Evolutionary conservation across 345 rosid species (phyloP).

Genomic region (Rhizophora apiculata): DNA sequence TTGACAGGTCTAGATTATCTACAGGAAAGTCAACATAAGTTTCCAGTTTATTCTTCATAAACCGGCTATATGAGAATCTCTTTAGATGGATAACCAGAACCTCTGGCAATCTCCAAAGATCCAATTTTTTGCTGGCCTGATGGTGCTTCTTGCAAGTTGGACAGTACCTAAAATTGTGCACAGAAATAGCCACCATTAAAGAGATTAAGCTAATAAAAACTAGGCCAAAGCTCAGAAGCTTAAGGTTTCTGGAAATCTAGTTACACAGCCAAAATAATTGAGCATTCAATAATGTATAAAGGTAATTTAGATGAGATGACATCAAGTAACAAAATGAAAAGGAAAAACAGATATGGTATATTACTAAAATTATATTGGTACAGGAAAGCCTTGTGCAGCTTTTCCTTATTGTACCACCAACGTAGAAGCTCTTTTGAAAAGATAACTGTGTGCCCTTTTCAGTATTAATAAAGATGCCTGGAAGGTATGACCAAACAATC

Average conservation of each 20-base stretch:
- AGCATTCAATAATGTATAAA: neutral
- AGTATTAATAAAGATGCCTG: neutral
- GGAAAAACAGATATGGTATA: too few species aligned
- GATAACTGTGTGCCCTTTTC: too few species aligned
- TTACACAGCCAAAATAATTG: neutral
- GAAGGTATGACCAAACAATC: neutral
- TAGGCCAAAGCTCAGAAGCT: constrained; percentile 5
- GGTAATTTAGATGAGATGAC: too few species aligned
- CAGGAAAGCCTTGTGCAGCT: too few species aligned
- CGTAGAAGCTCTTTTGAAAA: too few species aligned
- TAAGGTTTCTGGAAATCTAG: neutral
- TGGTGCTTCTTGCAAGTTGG: constrained; percentile 83
- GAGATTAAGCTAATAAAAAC: constrained; percentile 7
- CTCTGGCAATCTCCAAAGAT: constrained; percentile 97
- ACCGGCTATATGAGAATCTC: constrained; percentile 89
- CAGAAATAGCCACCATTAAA: constrained; percentile 14
- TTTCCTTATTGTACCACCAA: too few species aligned
- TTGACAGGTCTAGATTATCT: constrained; percentile 82
- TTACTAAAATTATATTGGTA: too few species aligned
- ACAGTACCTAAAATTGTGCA: constrained; percentile 65
- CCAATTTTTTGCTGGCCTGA: constrained; percentile 92
- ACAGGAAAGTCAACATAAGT: constrained; percentile 87
- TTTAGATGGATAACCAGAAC: constrained; percentile 90
- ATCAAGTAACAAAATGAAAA: too few species aligned
- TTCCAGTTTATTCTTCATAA: constrained; percentile 86